Evolutionary conservation across 1,284 basidiomycete genomes (phyloP), one percentile per base, ranked within the genome.

Genomic region (Heterobasidion occidentale): DNA sequence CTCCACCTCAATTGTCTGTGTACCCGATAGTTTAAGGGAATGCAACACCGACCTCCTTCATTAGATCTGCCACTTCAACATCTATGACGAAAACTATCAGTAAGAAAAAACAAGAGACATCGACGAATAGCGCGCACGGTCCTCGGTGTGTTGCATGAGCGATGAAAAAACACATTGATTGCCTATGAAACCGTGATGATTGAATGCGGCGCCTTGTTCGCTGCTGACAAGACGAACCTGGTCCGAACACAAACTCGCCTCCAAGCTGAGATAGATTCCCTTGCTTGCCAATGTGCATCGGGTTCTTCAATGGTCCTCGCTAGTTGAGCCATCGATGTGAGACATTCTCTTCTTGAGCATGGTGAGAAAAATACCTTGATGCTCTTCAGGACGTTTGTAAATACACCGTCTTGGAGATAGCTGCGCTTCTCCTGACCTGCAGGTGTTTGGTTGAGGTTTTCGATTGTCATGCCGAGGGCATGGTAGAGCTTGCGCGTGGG

Each of bases 161-260:
- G 74, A 77, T 4, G 77, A 76, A 57, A 78, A 84, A 0, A 69
- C 66, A 59, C 81, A 83, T 33, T 61, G 62, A 44, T 64, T 54
- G 27, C 66, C 71, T 69, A 34, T 8, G 9, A 49, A 38, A 36
- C 36, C 34, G 12, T 34, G n/a, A 48, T 46, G n/a, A 47, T 49
- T 36, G 6, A 33, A 36, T 48, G n/a, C 38, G 35, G 11, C n/a
- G 27, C 6, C 9, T 15, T 9, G 38, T 17, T 15, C 7, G 7
- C 20, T 6, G 7, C 20, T 6, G 11, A 3, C 6, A 19, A 27
- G 19, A 54, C 46, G 54, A 65, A 79, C 79, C 80, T 36, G 80
- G 79, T 27, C 80, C 81, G 52, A 86, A 72, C 27, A 86, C 67
- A 58, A 85, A 85, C 44, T 86, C 84, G 2, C 82, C 83, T 1